A percentile compares a stretch with the other conserved stretches of the same genome.
These are phyloP conservation scores for Venustampulla echinocandica DNA, from an alignment of 495 filamentous ascomycete species.

Conservation along the genomic window DNA sequence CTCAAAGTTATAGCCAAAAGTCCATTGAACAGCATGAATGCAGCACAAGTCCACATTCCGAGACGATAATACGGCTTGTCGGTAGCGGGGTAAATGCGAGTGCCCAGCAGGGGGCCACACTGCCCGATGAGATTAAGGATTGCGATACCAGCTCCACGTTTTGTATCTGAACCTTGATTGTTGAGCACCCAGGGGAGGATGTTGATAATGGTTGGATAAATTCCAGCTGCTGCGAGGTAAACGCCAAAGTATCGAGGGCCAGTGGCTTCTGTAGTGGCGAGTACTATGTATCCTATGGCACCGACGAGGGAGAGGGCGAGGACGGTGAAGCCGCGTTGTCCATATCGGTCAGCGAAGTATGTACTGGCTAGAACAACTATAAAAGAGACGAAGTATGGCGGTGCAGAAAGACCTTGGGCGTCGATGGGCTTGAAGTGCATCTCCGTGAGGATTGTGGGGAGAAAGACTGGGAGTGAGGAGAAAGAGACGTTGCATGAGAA, in stretches of 20 bases:
- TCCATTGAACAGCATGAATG: conserved; percentile 60
- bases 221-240: conserved; percentile 58
- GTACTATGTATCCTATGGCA: conserved; percentile 64
- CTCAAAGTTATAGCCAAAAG: conserved; percentile 48
- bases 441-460: conserved; percentile 66
- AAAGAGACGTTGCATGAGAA: conserved; percentile 56
- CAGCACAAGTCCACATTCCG: conserved; percentile 58
- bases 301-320: conserved; percentile 51
- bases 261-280: conserved; percentile 53
- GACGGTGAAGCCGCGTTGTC: conserved; percentile 62
- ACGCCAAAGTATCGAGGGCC: conserved; percentile 58
- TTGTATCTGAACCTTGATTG: conserved; percentile 62
- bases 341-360: conserved; percentile 61
- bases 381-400: conserved; percentile 75
- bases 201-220: conserved; percentile 60
- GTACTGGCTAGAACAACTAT: conserved; percentile 58
- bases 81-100: conserved; percentile 50
- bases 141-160: conserved; percentile 59
- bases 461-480: conserved; percentile 72
- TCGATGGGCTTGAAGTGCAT: conserved; percentile 68
- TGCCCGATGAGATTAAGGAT: conserved; percentile 63
- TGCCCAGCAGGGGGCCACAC: conserved; percentile 60
- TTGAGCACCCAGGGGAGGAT: conserved; percentile 67
- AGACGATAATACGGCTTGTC: conserved; percentile 52
- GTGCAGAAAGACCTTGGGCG: conserved; percentile 71